A percentile compares a stretch with the other conserved stretches of the same genome.
Conservation (phyloP, 2,329 filamentous ascomycete genomes). For the Paraphaeosphaeria sporulosa region DNA sequence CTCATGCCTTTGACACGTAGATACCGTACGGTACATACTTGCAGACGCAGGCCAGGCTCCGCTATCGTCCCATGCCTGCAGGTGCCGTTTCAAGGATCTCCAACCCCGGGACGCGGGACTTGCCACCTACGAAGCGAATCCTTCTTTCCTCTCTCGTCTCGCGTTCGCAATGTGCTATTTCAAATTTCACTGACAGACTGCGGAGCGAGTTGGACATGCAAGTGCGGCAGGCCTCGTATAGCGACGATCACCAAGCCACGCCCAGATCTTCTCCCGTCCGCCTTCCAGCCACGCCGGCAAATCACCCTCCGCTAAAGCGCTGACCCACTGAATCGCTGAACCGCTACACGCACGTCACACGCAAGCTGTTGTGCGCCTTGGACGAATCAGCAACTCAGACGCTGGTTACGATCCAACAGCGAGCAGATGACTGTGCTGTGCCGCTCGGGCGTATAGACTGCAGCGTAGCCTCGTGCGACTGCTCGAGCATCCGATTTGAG, state of each 20-base stretch:
- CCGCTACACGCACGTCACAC: conserved; percentile 7
- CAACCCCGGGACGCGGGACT: background rate
- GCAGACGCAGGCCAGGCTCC: background rate
- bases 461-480: background rate
- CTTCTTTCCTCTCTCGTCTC: background rate
- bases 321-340: background rate
- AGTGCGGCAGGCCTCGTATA: conserved; percentile 6
- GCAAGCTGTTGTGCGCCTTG: background rate
- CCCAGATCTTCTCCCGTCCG: conserved; percentile 7
- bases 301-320: background rate
- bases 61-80: background rate
- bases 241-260: conserved; percentile 2
- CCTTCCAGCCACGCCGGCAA: conserved; percentile 5
- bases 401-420: background rate
- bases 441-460: background rate
- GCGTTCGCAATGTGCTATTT: background rate
- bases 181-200: background rate
- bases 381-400: background rate
- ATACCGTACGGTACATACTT: background rate
- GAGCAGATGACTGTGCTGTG: conserved; percentile 11
- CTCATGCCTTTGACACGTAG: background rate
- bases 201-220: background rate
- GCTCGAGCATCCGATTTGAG: background rate
- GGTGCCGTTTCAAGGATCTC: background rate
- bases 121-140: background rate